A percentile compares a stretch with the other conserved stretches of the same genome.
phyloP scores from a whole-genome alignment of 2,329 filamentous ascomycete genomes.

The Ophiocordyceps camponoti-floridani region DNA sequence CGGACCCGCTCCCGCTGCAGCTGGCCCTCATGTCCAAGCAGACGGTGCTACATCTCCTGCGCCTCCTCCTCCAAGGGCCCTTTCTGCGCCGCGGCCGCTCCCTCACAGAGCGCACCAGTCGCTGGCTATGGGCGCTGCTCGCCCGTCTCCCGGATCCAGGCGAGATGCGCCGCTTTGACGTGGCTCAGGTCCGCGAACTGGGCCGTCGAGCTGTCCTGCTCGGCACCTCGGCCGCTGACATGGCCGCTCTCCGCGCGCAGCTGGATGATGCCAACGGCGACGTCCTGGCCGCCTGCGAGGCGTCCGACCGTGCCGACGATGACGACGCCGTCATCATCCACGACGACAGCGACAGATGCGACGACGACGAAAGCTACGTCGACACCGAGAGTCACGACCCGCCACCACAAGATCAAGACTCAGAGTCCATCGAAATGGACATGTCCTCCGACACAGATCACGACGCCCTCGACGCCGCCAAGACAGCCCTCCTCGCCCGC shows the following conservation, averaged over 20 bases:
- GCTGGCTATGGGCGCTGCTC: constrained; percentile 75
- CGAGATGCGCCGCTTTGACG: constrained; percentile 56
- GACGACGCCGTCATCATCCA: not conserved
- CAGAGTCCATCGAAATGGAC: constrained; percentile 24
- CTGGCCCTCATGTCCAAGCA: constrained; percentile 48
- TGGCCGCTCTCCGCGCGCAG: constrained; percentile 27
- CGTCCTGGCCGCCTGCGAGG: constrained; percentile 6
- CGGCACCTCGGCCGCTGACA: constrained; percentile 33
- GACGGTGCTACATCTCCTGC: constrained; percentile 47
- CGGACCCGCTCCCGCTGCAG: constrained; percentile 40
- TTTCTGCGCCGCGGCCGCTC: constrained; percentile 41
- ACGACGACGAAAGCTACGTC: not conserved
- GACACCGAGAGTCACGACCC: too few relatives aligned
- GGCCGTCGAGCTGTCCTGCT: constrained; percentile 57
- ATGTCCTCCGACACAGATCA: constrained; percentile 17
- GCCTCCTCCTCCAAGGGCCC: constrained; percentile 45
- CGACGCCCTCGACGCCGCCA: constrained; percentile 27
- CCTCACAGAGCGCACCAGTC: constrained; percentile 48
- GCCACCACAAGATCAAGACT: constrained; percentile 2
- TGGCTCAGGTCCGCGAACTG: constrained; percentile 60
- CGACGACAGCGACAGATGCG: not conserved
- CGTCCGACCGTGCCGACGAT: constrained; percentile 2
- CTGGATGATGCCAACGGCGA: constrained; percentile 15
- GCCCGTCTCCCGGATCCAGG: constrained; percentile 58
- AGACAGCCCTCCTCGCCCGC: constrained; percentile 26